These are phyloP conservation scores for Discostella stelligera DNA, from an alignment of 352 stramenopile species.

Conservation along the genomic window DNA sequence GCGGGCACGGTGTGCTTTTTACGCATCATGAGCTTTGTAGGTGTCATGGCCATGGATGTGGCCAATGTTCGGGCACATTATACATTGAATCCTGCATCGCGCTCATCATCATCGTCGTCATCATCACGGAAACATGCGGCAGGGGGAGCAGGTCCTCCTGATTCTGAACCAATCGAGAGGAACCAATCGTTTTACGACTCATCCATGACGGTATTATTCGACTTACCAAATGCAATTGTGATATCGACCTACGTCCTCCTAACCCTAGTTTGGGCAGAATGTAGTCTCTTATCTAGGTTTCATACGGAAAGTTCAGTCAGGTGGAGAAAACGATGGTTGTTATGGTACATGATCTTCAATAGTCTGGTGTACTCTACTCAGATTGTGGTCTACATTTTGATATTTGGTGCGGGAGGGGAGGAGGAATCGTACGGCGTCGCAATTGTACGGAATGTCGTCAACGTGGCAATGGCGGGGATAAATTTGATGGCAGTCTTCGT, in stretches of 20 bases:
- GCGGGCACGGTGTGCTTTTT: constrained; percentile 56
- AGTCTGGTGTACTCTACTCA: constrained; percentile 59
- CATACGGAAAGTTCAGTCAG: constrained; percentile 53
- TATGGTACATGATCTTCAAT: constrained; percentile 73
- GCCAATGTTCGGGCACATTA: constrained; percentile 70
- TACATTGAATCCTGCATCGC: constrained; percentile 39
- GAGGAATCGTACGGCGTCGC: constrained; percentile 26
- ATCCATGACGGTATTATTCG: constrained; percentile 70
- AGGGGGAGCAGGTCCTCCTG: not conserved
- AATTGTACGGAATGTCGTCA: constrained; percentile 54
- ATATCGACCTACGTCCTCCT: constrained; percentile 66
- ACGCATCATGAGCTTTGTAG: constrained; percentile 65
- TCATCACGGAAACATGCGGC: not conserved
- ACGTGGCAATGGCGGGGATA: constrained; percentile 59
- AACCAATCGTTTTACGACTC: constrained; percentile 76
- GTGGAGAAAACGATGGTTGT: constrained; percentile 49
- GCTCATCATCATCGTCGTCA: constrained; percentile 1
- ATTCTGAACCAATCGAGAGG: constrained; percentile 24
- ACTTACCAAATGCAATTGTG: constrained; percentile 75
- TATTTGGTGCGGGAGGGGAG: constrained; percentile 51
- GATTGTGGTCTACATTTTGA: constrained; percentile 63
- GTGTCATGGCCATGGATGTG: constrained; percentile 64
- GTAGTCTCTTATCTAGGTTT: constrained; percentile 56
- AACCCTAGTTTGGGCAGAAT: constrained; percentile 72
- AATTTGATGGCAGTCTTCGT: constrained; percentile 64